Conservation (phyloP, 2,329 filamentous ascomycete genomes). For the Venturia effusa region DNA sequence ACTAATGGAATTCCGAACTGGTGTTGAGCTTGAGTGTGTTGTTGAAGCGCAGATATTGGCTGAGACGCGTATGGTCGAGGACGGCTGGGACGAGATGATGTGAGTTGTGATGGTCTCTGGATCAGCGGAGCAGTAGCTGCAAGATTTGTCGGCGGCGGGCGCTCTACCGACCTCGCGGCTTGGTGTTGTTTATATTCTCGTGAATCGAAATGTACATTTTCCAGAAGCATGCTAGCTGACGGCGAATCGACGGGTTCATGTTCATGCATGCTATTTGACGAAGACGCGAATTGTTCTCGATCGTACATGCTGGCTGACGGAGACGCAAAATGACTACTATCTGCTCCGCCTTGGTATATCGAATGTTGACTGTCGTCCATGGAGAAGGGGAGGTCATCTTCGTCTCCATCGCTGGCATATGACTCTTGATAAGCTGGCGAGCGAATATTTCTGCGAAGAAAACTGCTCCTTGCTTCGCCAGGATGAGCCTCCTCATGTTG, state of each 20-base stretch:
- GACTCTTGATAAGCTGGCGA: neutral
- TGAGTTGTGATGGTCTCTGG: neutral
- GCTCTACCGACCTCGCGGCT: neutral
- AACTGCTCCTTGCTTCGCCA: neutral
- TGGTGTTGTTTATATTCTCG: neutral
- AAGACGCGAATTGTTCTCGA: neutral
- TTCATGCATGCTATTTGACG: neutral
- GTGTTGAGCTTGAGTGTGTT: neutral
- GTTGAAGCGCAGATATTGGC: neutral
- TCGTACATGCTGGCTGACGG: neutral
- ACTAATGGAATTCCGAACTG: neutral
- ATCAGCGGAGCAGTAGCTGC: neutral
- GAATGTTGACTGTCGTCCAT: conserved; percentile 4
- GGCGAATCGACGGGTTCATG: neutral
- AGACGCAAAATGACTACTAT: neutral
- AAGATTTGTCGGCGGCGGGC: neutral
- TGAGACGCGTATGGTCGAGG: neutral
- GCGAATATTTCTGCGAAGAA: neutral
- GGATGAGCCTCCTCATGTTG: neutral
- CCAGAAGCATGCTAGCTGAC: conserved; percentile 6
- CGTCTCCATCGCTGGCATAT: neutral
- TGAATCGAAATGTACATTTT: neutral
- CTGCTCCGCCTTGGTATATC: neutral
- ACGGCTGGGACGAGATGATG: neutral
- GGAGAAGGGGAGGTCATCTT: neutral